Evolutionary conservation across 495 filamentous ascomycete genomes (phyloP), one percentile per base, ranked within the genome.

Genomic region (Annulohypoxylon moriforme): DNA sequence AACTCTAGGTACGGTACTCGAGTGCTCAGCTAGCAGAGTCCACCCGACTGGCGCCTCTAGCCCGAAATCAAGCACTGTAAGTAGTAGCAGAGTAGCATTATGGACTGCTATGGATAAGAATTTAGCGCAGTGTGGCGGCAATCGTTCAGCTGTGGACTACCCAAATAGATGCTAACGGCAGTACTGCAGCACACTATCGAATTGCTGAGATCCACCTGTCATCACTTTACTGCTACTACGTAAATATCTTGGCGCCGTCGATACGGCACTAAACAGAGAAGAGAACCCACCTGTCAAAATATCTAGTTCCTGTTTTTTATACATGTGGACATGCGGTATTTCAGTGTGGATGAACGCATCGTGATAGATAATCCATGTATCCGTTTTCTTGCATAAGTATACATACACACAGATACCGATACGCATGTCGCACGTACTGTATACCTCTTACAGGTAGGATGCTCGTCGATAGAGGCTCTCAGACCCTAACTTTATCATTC

Each of bases 241-340:
- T 20, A 55, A 34, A 20, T 55, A 52, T 46, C 55, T 44, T 60
- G 56, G 56, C 64, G 24, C 13, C 46, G 42, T 60, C 52, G 29
- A 27, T 18, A 34, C 64, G 29, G 56, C 31, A 58, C 42, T 34
- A 34, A 59, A n/a, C n/a, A n/a, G n/a, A 2, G 4, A 49, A 33
- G 1, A 20, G 55, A 59, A 59, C 16, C 53, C 53, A 67, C 64
- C 64, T 67, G 64, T 59, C 53, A 66, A 27, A 13, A 29, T 27
- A 44, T 22, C 31, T 42, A 36, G 16, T 7, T 20, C 18, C 22
- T 20, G 14, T 20, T 31, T 62, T 25, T 11, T 20, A 29, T 4
- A 36, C 22, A 33, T 16, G 7, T 16, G 36, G 34, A 34, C 29
- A n/a, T n/a, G n/a, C n/a, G n/a, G 27, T 64, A 27, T 22, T 42